Evolutionary conservation across 805 yeast species (phyloP), one percentile per base, ranked within the genome.

Genomic region (Metschnikowia gelsemii): DNA sequence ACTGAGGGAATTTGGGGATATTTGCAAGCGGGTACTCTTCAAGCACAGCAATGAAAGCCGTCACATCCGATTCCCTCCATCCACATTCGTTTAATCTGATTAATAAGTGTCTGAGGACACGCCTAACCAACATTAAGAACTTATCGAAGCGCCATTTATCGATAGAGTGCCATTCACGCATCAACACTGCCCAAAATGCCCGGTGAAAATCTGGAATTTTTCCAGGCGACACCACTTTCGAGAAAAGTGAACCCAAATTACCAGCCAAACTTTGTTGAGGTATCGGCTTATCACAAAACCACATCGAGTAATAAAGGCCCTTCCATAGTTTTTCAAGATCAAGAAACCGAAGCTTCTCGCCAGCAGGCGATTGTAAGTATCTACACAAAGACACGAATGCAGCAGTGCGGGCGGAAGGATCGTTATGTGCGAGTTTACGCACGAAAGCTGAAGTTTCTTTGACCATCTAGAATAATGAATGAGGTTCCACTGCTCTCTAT

Each of bases 251-350:
- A 2, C 91, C 95, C 47, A 93, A 68, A 31, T 78, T 80, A 35
- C 73, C 76, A 2, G 96, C 95, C 27, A 93, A 68, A 45, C 82
- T 68, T 62, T 89, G 96, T 64, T 93, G 99, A 18, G 96, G 93
- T 54, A 84, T 74, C 20, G 96, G 96, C 58, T 90, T 79, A 62
- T 93, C 99, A 59, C 95, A 78, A 67, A 84, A 88, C 98, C 99
- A 93, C 96, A 93, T 87, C 8, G 96, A 79, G 59, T 74, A 93
- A 64, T 84, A 93, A 29, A 93, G 72, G n/a, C 98, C 99, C 64
- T 87, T 89, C 97, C 99, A 93, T 45, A 93, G 68, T 60, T 91
- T 90, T 51, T 85, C 85, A 49, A 80, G 70, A 39, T 88, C 93
- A 28, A 76, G 56, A 34, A 59, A 65, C 5, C 71, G 56, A 28